Base-by-base conservation (phyloP, 176 grass and related monocot species). In the Juncus inflexus region DNA sequence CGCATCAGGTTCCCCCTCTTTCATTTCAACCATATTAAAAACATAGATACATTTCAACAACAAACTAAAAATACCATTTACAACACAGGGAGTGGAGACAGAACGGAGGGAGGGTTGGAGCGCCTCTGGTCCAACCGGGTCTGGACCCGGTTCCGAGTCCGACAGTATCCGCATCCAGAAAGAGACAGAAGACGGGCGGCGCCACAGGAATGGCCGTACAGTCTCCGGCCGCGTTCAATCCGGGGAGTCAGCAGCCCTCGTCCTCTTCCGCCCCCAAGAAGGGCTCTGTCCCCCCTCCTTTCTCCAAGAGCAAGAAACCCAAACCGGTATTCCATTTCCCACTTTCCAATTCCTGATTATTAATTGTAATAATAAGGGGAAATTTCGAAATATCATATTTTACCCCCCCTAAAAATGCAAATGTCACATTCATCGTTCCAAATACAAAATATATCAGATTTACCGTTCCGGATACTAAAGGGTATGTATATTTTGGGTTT, bases 181-280 rank as follows among this genome's bases (percentile, higher is more conserved):
- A 99, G 86, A 90, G 94, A 78, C 94, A 92, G 74, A 89, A 89
- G 72, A 92, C 75, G 66, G 67, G 54, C 42, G 43, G 43, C 54
- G 40, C 72, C 38, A 52, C 83, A 66, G 43, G 77, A 71, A 40
- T 75, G 62, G 85, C 72, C 54, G 42, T 84, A 57, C 43, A 74
- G 67, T 63, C 78, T 69, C 94, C 77, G 3, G 50, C 67, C 35
- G 37, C 85, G 75, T 47, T 47, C 9, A 47, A 47, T 47, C 56
- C 83, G 64, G 72, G 47, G n/a, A 40, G 86, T 74, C 94, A 86
- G 61, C 94, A 92, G 35, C 94, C 94, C 40, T 86, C 83, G 42
- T 81, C 85, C 40, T 71, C 67, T 67, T 80, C 94, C 67, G 50
- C 74, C 60, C 80, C 73, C 58, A 99, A 79, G 79, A 92, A 89